A percentile compares a stretch with the other conserved stretches of the same genome.
phyloP scores from a whole-genome alignment of 805 yeast species.

The Yarrowia porcina region DNA sequence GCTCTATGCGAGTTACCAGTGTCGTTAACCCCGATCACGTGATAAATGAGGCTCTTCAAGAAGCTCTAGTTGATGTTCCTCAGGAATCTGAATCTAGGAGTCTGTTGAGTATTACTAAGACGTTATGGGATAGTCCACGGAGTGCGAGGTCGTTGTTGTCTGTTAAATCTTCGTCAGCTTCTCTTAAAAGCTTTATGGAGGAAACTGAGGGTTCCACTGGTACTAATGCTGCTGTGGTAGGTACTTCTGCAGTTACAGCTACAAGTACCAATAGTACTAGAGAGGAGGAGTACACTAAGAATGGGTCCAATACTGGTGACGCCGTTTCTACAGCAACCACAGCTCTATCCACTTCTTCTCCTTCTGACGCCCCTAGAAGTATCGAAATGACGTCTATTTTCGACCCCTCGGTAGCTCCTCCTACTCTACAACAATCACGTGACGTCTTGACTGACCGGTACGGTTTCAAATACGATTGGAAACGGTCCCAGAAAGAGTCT shows the following conservation, averaged over 20 bases:
- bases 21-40: slow-evolving; percentile 30
- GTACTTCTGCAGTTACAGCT: neutral
- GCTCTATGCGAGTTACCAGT: slow-evolving; percentile 30
- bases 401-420: slow-evolving; percentile 12
- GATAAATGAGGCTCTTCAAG: slow-evolving; percentile 31
- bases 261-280: neutral
- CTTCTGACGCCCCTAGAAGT: neutral
- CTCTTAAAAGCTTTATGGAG: neutral
- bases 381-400: slow-evolving; percentile 18
- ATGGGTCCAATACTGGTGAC: too few species aligned
- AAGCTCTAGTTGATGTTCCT: slow-evolving; percentile 29
- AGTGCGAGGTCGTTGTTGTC: neutral
- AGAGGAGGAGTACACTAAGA: neutral
- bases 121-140: slow-evolving; percentile 3
- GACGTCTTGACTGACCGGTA: neutral
- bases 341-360: neutral
- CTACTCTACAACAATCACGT: neutral
- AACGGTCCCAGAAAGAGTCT: neutral
- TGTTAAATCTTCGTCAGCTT: neutral
- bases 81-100: neutral
- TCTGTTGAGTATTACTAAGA: neutral
- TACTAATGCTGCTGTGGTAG: neutral
- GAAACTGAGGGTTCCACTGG: neutral
- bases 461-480: slow-evolving; percentile 15
- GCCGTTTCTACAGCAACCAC: neutral